phyloP scores from a whole-genome alignment of 495 filamentous ascomycete species.

The Letharia columbiana region DNA sequence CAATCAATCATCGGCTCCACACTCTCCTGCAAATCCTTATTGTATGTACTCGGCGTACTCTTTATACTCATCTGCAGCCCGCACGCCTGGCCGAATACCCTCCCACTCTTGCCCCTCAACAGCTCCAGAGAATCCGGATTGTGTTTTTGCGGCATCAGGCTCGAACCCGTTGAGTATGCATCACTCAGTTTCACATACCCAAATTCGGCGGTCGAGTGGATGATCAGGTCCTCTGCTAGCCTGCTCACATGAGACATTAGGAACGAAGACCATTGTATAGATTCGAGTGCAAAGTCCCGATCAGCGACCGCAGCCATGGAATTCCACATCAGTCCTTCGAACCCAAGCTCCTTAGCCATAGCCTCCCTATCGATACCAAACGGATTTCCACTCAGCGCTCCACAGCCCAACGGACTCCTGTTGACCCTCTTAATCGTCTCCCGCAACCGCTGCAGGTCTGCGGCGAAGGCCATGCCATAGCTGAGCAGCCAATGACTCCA shows the following conservation, averaged over 20 bases:
- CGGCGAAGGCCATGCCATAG: slow-evolving; percentile 66
- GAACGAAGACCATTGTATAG: slow-evolving; percentile 78
- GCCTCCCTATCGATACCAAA: slow-evolving; percentile 83
- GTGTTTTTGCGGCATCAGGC: slow-evolving; percentile 78
- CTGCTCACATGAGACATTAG: slow-evolving; percentile 82
- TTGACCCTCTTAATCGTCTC: slow-evolving; percentile 72
- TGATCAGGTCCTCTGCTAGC: slow-evolving; percentile 74
- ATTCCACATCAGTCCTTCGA: slow-evolving; percentile 73
- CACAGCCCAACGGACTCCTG: slow-evolving; percentile 68
- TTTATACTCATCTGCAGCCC: slow-evolving; percentile 85
- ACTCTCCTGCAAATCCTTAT: slow-evolving; percentile 90
- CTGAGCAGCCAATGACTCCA: slow-evolving; percentile 84
- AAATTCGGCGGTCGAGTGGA: slow-evolving; percentile 65
- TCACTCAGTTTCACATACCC: slow-evolving; percentile 64
- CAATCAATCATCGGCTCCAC: slow-evolving; percentile 82
- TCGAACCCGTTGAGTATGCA: slow-evolving; percentile 63
- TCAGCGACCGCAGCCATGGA: slow-evolving; percentile 76
- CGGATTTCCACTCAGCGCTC: slow-evolving; percentile 85
- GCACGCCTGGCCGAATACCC: slow-evolving; percentile 80
- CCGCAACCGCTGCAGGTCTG: slow-evolving; percentile 70
- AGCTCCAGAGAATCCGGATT: slow-evolving; percentile 79
- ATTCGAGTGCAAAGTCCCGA: slow-evolving; percentile 85
- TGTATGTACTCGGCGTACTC: slow-evolving; percentile 83
- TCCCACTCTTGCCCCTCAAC: slow-evolving; percentile 75
- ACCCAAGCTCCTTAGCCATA: slow-evolving; percentile 84